Base-by-base conservation (phyloP, 1,139 yeast species). In the Candida freyschussii region DNA sequence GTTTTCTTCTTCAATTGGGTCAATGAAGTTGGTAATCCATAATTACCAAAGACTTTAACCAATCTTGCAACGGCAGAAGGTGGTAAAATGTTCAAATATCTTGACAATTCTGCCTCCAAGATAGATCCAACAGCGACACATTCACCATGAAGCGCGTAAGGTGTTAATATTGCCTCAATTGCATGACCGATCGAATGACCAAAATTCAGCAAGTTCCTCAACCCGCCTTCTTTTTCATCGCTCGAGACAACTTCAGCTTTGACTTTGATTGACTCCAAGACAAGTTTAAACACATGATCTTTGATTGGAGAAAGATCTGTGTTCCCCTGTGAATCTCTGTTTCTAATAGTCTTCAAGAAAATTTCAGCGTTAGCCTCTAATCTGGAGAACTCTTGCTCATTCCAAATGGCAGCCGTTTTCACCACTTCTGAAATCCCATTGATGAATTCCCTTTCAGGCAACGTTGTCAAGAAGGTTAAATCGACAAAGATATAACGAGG, bases 161-260 rank as follows among this genome's bases (percentile, higher is more conserved):
- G 98, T 5, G 97, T 87, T 45, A 91, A 69, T 21, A 93, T 77
- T 12, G 98, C 98, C 64, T 91, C 99, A 48, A 83, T 87, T 17
- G 99, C 99, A 59, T 91, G 99, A 27, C 98, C 99, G 51, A 91
- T 89, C 22, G 96, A 78, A 59, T 91, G 99, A 19, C 99, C 99
- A 56, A 91, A 93, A 61, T 91, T 91, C 43, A 91, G 71, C 48
- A 91, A 66, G 59, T 91, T 91, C 63, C 99, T 75, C 48, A 91
- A 71, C 3, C 96, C 94, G 33, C 95, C 86, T 59, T 93, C 98
- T 53, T 95, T 82, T 62, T 93, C 99, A 60, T 93, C 99, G 12
- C 79, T 70, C 5, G 95, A 76, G 12, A 93, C 99, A 34, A 93
- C 98, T 42, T 78, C 81, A 4, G 98, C 96, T 60, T 93, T 93